Conservation (phyloP, 2,329 filamentous ascomycete genomes). For the Calonectria ilicicola region DNA sequence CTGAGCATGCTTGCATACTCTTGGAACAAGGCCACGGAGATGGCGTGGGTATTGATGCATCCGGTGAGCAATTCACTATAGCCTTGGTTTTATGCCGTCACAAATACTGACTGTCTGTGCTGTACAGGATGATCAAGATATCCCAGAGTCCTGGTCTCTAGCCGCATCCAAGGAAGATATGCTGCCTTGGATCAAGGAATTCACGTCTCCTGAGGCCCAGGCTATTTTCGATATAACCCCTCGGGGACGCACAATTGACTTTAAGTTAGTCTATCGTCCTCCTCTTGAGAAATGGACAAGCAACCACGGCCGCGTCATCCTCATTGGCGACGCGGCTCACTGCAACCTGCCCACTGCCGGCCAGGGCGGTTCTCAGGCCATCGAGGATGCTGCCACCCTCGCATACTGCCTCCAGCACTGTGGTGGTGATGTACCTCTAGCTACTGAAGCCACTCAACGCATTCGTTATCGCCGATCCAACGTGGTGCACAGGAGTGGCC, state of each 20-base stretch:
- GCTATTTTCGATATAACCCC: not conserved
- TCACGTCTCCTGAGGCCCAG: not conserved
- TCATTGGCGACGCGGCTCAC: not conserved
- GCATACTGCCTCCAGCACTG: not conserved
- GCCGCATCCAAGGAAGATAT: not conserved
- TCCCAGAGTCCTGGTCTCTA: not conserved
- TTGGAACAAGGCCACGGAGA: slow-evolving; percentile 14
- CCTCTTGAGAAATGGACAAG: not conserved
- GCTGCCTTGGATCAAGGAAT: not conserved
- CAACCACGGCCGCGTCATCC: not conserved
- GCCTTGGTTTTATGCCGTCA: too few relatives aligned
- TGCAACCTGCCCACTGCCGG: not conserved
- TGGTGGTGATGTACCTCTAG: not conserved
- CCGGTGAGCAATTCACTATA: not conserved
- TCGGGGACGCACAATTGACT: not conserved
- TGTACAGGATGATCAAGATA: not conserved
- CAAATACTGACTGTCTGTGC: too few relatives aligned
- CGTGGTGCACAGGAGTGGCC: not conserved
- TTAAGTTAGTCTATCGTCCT: not conserved
- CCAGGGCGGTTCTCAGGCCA: not conserved
- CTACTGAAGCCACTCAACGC: not conserved
- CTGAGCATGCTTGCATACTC: slow-evolving; percentile 14
- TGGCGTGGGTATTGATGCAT: slow-evolving; percentile 20
- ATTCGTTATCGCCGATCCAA: not conserved
- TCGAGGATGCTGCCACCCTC: not conserved